phyloP scores from a whole-genome alignment of 2,329 filamentous ascomycete species.

The Metarhizium humberi region DNA sequence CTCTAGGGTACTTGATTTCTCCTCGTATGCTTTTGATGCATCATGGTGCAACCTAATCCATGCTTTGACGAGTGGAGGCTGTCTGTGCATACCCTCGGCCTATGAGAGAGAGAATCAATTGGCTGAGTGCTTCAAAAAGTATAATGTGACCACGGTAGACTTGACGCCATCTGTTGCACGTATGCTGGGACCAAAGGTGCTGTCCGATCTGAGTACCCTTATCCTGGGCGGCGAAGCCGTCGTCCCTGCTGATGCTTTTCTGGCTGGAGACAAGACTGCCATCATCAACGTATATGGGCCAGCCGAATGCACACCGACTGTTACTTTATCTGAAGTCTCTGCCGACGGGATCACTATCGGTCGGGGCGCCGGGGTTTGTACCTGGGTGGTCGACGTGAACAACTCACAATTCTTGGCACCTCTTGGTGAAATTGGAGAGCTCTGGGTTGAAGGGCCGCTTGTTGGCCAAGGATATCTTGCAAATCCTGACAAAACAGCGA shows the following conservation, averaged over 20 bases:
- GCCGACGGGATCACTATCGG: background rate
- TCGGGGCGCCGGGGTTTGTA: background rate
- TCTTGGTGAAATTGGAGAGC: slow-evolving; percentile 20
- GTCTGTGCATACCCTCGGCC: slow-evolving; percentile 7
- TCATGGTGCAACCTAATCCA: slow-evolving; percentile 6
- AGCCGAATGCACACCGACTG: slow-evolving; percentile 9
- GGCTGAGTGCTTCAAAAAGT: slow-evolving; percentile 4
- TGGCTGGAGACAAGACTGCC: slow-evolving; percentile 5
- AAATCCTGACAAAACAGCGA: slow-evolving; percentile 32
- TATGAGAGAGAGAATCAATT: slow-evolving; percentile 7
- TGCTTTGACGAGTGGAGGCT: slow-evolving; percentile 4
- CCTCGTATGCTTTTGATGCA: slow-evolving; percentile 11
- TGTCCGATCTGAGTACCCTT: slow-evolving; percentile 8
- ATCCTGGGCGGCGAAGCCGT: slow-evolving; percentile 10
- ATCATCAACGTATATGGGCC: slow-evolving; percentile 15
- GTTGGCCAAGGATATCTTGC: slow-evolving; percentile 40
- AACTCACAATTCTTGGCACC: slow-evolving; percentile 15
- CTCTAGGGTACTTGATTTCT: slow-evolving; percentile 9
- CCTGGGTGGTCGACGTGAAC: slow-evolving; percentile 20
- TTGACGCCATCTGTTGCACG: slow-evolving; percentile 12
- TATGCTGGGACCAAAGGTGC: slow-evolving; percentile 3
- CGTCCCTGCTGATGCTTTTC: slow-evolving; percentile 1
- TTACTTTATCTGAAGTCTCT: background rate
- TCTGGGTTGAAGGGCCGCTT: slow-evolving; percentile 30
- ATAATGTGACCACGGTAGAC: slow-evolving; percentile 6